Evolutionary conservation across 495 filamentous ascomycete genomes (phyloP).

Genomic region (Cercophora sp.): DNA sequence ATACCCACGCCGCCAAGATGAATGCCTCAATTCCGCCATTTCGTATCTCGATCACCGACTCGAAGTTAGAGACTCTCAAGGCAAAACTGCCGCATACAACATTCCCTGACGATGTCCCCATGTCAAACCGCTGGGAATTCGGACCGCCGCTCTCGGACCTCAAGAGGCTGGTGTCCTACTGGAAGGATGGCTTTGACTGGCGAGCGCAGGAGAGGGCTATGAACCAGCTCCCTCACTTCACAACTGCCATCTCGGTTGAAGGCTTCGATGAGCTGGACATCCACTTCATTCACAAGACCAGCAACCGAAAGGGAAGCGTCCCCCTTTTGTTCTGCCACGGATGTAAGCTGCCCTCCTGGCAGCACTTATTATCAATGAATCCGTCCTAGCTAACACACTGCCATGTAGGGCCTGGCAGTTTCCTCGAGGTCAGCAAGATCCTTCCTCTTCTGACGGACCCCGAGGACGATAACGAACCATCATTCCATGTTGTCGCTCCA

Average conservation of each 20-base stretch:
- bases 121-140: constrained; percentile 28
- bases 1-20: not conserved
- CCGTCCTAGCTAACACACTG: too few species aligned
- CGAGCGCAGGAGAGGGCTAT: constrained; percentile 41
- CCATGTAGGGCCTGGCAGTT: constrained; percentile 59
- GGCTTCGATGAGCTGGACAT: constrained; percentile 46
- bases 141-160: constrained; percentile 50
- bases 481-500: constrained; percentile 64
- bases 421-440: constrained; percentile 63
- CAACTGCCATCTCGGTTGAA: constrained; percentile 38
- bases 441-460: constrained; percentile 49
- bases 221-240: constrained; percentile 56
- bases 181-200: constrained; percentile 47
- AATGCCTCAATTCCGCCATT: constrained; percentile 26
- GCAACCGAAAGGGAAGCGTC: constrained; percentile 38
- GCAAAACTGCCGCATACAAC: constrained; percentile 26
- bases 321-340: constrained; percentile 57
- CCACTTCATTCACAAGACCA: constrained; percentile 54
- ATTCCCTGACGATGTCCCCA: constrained; percentile 27
- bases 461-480: constrained; percentile 31
- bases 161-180: constrained; percentile 47
- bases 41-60: constrained; percentile 28
- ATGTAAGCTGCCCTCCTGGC: constrained; percentile 45
- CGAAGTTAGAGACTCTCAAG: constrained; percentile 27
- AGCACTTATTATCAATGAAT: not conserved